Percentiles rank a stretch among this genome's conserved stretches.
These are phyloP conservation scores for Diplodia intermedia DNA, from an alignment of 2,329 filamentous ascomycete species.

Conservation along the genomic window DNA sequence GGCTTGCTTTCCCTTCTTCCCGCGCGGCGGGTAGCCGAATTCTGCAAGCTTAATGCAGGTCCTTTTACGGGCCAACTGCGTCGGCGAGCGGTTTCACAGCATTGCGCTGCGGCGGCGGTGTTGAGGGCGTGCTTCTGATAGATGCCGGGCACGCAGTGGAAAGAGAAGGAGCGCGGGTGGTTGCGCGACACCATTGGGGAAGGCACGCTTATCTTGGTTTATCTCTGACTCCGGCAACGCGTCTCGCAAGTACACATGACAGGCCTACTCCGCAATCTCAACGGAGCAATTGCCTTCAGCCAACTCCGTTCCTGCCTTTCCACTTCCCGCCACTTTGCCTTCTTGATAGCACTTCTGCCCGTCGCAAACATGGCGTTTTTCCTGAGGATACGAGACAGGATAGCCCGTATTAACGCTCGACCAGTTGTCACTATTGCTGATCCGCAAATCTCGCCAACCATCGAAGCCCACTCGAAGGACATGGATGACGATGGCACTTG, in stretches of 20 bases:
- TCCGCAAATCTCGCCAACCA: slow-evolving; percentile 56
- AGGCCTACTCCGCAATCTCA: slow-evolving; percentile 1
- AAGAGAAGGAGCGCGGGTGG: slow-evolving; percentile 3
- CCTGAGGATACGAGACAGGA: neutral
- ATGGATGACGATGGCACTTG: slow-evolving; percentile 51
- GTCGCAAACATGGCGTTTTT: slow-evolving; percentile 1
- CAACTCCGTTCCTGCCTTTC: neutral
- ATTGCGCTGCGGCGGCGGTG: neutral
- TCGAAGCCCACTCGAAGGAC: slow-evolving; percentile 55
- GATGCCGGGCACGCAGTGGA: neutral
- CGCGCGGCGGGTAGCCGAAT: neutral
- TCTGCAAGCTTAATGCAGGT: neutral
- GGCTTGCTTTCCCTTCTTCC: neutral
- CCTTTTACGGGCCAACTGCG: neutral
- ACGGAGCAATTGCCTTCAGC: slow-evolving; percentile 9
- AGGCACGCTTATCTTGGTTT: slow-evolving; percentile 26
- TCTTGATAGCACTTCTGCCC: slow-evolving; percentile 1
- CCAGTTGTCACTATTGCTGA: slow-evolving; percentile 57
- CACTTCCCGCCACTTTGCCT: neutral
- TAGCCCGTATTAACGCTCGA: slow-evolving; percentile 22
- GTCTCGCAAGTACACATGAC: slow-evolving; percentile 14
- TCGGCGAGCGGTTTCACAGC: neutral
- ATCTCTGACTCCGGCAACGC: slow-evolving; percentile 10
- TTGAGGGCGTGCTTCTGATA: neutral
- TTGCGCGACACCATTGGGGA: slow-evolving; percentile 23